Evolutionary conservation across 2,329 filamentous ascomycete genomes (phyloP), one percentile per base, ranked within the genome.

Genomic region (Davidsoniella neocaledoniae): DNA sequence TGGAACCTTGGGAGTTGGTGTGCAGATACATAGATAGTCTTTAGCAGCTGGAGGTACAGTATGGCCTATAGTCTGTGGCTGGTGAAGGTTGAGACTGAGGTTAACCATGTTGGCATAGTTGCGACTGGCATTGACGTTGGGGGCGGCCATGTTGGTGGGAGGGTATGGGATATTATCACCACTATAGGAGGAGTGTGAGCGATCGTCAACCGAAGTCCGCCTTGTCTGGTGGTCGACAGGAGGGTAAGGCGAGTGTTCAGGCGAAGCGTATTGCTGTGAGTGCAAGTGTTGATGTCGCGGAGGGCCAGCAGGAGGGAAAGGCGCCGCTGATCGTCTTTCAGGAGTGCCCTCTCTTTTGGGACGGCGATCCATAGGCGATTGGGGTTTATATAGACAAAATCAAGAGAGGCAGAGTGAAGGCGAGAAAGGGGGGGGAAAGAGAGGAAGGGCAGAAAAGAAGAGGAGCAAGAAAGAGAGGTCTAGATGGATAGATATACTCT

Each of bases 1-100:
- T 2, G 74, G 74, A 43, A 77, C 70, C 58, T 76, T 77, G 4
- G 73, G 73, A 16, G 69, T 67, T 42, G 72, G 71, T 10, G 71
- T 68, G 57, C 74, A 78, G 54, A 77, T 65, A 60, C 74, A 78
- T 33, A 76, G 70, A 43, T 68, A 58, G 43, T 73, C 70, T 23
- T 41, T 49, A 5, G 39, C 16, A 1, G 48, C 56, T 46, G 51
- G 49, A 43, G 43, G 51, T 49, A 39, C 54, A 53, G 49, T 49
- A 37, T 36, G 48, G 41, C 44, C 39, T 25, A 52, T 41, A 26
- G 47, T 43, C 48, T 56, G 55, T 19, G 60, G 59, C 48, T 51
- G 56, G 17, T 64, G 61, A 6, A 66, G 64, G 50, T 61, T 62
- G 46, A 67, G 57, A 47, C 57, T 61, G 44, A 66, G 56, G 43